Conservation (phyloP, 495 filamentous ascomycete species). For the Tuber calosporum region DNA sequence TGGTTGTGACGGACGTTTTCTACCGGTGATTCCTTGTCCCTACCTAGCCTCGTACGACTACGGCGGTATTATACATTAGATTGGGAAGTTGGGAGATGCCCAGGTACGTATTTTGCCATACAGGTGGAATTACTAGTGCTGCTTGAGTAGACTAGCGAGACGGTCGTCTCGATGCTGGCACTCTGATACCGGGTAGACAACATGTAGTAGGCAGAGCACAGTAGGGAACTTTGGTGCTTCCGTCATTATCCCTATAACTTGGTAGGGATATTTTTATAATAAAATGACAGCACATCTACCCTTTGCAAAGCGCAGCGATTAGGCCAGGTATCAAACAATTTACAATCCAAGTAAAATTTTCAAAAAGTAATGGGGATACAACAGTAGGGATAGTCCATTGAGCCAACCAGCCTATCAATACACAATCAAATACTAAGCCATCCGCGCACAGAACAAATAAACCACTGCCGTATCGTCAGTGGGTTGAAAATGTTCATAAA, state of each 20-base stretch:
- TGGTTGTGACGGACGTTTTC: too few species aligned
- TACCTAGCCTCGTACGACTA: too few species aligned
- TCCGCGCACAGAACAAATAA: background rate
- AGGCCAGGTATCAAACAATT: background rate
- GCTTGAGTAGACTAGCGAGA: background rate
- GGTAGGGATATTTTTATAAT: background rate
- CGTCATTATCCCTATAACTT: background rate
- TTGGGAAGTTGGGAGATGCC: background rate
- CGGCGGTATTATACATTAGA: too few species aligned
- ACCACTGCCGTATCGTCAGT: background rate
- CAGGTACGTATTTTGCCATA: background rate
- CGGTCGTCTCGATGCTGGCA: background rate
- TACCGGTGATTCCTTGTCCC: too few species aligned
- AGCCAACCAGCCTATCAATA: background rate
- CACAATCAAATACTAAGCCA: background rate
- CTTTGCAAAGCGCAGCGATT: background rate
- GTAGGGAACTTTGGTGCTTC: background rate
- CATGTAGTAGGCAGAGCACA: background rate
- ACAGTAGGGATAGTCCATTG: background rate
- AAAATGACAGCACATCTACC: background rate
- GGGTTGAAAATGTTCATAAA: background rate
- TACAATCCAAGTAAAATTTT: background rate
- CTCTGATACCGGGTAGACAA: background rate
- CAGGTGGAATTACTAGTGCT: background rate
- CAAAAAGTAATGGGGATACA: background rate